A percentile compares a stretch with the other conserved stretches of the same genome.
phyloP scores from a whole-genome alignment of 2,329 filamentous ascomycete genomes.

The Paradendryphiella salina region DNA sequence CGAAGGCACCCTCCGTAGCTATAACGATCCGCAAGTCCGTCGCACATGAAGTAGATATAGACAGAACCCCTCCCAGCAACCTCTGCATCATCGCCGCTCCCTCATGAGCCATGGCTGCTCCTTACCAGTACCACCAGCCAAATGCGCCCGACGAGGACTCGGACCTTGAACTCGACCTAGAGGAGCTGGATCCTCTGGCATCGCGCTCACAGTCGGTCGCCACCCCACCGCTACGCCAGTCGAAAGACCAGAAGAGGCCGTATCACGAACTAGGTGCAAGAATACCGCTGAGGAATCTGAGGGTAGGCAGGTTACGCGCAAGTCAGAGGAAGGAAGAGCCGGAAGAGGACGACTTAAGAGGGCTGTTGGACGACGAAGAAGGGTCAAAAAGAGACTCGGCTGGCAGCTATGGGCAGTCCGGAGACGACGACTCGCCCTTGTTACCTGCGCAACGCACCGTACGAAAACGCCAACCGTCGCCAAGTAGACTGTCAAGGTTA shows the following conservation, averaged over 20 bases:
- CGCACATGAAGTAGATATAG: conserved; percentile 20
- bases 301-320: conserved; percentile 53
- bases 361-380: conserved; percentile 67
- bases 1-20: conserved; percentile 20
- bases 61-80: neutral
- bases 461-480: conserved; percentile 29
- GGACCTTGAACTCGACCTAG: conserved; percentile 74
- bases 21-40: conserved; percentile 2
- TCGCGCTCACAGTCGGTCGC: conserved; percentile 28
- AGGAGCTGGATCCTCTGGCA: conserved; percentile 71
- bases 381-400: conserved; percentile 60
- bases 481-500: conserved; percentile 51
- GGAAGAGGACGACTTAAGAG: conserved; percentile 67
- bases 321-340: conserved; percentile 51
- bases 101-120: conserved; percentile 52
- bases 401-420: conserved; percentile 59
- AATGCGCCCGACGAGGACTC: conserved; percentile 71
- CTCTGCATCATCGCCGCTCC: conserved; percentile 11
- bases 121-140: conserved; percentile 54
- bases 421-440: conserved; percentile 75
- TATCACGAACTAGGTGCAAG: conserved; percentile 52
- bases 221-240: conserved; percentile 34
- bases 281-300: conserved; percentile 70
- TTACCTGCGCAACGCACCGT: conserved; percentile 52
- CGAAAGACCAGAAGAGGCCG: conserved; percentile 38